A percentile compares a stretch with the other conserved stretches of the same genome.
These are phyloP conservation scores for Capsaspora owczarzaki DNA, from an alignment of 78 protist genomes.

Conservation along the genomic window DNA sequence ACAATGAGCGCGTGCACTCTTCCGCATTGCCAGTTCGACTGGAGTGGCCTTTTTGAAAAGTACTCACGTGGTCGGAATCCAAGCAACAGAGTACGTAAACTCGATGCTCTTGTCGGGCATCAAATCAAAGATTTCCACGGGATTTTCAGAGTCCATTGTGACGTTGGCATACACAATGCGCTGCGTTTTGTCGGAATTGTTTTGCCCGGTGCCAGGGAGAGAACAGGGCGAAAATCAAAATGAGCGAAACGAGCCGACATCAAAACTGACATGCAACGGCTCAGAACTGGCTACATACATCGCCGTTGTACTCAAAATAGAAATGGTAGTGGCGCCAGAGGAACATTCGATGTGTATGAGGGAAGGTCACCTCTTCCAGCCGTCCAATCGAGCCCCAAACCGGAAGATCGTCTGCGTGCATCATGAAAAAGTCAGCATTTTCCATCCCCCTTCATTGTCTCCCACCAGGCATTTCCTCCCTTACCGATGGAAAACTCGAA, in stretches of 20 bases:
- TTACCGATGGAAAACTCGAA: slow-evolving; percentile 74
- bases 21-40: no score
- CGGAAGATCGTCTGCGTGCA: slow-evolving; percentile 47
- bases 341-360: slow-evolving; percentile 12
- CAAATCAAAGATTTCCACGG: not conserved
- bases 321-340: slow-evolving; percentile 83
- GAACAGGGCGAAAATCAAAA: not conserved
- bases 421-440: not conserved
- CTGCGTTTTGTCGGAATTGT: no score
- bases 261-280: not conserved
- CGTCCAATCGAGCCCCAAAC: slow-evolving; percentile 55
- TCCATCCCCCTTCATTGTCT: no score
- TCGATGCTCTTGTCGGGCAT: slow-evolving; percentile 17
- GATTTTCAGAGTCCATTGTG: not conserved
- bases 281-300: not conserved
- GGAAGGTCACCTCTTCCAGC: slow-evolving; percentile 17
- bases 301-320: slow-evolving; percentile 69
- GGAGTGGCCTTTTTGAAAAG: no score
- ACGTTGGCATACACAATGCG: slow-evolving; percentile 30
- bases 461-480: not conserved
- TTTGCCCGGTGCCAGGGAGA: no score
- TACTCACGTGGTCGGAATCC: slow-evolving; percentile 57
- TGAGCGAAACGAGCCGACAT: not conserved
- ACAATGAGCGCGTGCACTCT: no score
- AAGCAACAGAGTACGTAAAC: slow-evolving; percentile 79